A percentile compares a stretch with the other conserved stretches of the same genome.
phyloP scores from a whole-genome alignment of 1,139 yeast species.

The Kurtzmaniella quercitrusa region DNA sequence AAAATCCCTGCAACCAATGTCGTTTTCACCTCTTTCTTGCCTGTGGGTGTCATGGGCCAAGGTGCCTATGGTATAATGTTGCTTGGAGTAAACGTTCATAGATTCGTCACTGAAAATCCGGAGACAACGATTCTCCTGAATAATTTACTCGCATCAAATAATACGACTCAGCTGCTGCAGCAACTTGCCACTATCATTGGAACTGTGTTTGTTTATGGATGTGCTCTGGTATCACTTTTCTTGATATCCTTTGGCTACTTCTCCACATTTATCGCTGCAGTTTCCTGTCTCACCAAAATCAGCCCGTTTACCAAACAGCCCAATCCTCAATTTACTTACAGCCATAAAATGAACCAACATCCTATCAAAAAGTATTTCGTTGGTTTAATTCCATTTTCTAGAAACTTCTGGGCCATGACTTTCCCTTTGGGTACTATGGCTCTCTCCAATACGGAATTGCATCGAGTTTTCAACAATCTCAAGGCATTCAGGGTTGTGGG shows the following conservation, averaged over 20 bases:
- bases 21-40: slow-evolving; percentile 19
- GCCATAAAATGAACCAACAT: slow-evolving; percentile 14
- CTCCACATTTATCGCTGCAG: slow-evolving; percentile 53
- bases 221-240: slow-evolving; percentile 37
- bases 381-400: slow-evolving; percentile 44
- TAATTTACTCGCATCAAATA: slow-evolving; percentile 4
- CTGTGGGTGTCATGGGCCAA: slow-evolving; percentile 59
- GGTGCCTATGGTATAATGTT: slow-evolving; percentile 67
- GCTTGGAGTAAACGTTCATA: slow-evolving; percentile 43
- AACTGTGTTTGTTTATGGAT: slow-evolving; percentile 14
- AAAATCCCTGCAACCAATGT: slow-evolving; percentile 51
- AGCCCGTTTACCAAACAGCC: slow-evolving; percentile 28
- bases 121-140: slow-evolving; percentile 1
- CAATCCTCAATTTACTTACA: slow-evolving; percentile 17
- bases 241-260: slow-evolving; percentile 61
- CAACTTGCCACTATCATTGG: slow-evolving; percentile 13
- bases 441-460: slow-evolving; percentile 53
- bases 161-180: neutral
- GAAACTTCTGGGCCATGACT: slow-evolving; percentile 82
- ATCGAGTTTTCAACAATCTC: slow-evolving; percentile 38
- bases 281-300: slow-evolving; percentile 37
- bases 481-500: slow-evolving; percentile 58
- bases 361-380: slow-evolving; percentile 13
- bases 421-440: slow-evolving; percentile 89
- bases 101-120: slow-evolving; percentile 13